A percentile compares a stretch with the other conserved stretches of the same genome.
These are phyloP conservation scores for Pythium insidiosum DNA, from an alignment of 352 stramenopile species.

Conservation along the genomic window DNA sequence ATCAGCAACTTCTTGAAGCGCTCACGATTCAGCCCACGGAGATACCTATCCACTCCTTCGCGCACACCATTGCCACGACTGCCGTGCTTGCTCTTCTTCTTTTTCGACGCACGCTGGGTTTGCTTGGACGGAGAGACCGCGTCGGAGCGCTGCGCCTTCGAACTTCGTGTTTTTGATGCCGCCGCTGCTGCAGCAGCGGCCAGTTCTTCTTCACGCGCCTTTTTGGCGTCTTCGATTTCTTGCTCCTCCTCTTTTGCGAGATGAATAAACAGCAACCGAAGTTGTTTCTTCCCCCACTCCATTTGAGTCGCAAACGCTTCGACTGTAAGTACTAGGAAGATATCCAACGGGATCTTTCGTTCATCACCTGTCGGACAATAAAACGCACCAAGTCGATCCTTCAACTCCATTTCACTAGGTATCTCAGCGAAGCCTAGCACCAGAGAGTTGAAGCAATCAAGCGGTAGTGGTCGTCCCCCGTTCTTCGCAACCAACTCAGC, in stretches of 20 bases:
- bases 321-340: constrained; percentile 37
- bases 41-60: constrained; percentile 20
- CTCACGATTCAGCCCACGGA: constrained; percentile 27
- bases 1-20: constrained; percentile 30
- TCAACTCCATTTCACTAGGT: constrained; percentile 22
- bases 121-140: too few relatives aligned
- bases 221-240: neutral
- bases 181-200: too few relatives aligned
- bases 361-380: constrained; percentile 52
- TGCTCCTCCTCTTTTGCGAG: constrained; percentile 25
- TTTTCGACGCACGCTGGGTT: constrained; percentile 24
- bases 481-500: constrained; percentile 20
- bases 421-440: constrained; percentile 26
- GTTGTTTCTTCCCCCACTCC: constrained; percentile 32
- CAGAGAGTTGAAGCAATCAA: constrained; percentile 49
- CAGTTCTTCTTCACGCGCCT: neutral
- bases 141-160: too few relatives aligned
- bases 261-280: constrained; percentile 32
- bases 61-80: neutral
- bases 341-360: constrained; percentile 32
- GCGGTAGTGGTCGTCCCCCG: constrained; percentile 22
- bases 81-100: constrained; percentile 3
- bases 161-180: too few relatives aligned
- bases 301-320: constrained; percentile 38
- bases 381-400: constrained; percentile 26